phyloP scores from a whole-genome alignment of 148 eudicot genomes.

The Nepenthes mirabilis region DNA sequence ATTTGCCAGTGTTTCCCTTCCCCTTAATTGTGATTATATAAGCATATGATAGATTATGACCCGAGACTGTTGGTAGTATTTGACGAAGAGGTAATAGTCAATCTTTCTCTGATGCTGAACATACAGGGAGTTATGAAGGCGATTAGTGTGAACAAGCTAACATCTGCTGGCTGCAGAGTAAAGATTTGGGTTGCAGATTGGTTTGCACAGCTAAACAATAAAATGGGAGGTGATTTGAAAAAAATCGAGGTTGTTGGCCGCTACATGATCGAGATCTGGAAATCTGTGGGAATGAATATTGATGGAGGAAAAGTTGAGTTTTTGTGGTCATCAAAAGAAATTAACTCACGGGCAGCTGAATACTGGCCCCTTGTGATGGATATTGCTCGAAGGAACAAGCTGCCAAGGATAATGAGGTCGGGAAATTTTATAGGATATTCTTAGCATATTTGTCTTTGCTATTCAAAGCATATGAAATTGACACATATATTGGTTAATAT shows the following conservation, averaged over 20 bases:
- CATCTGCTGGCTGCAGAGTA: constrained; percentile 81
- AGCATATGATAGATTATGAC: not conserved
- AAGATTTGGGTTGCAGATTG: constrained; percentile 95
- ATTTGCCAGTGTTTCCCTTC: no score
- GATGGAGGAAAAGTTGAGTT: constrained; percentile 71
- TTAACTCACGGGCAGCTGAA: constrained; percentile 58
- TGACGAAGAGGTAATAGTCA: not conserved
- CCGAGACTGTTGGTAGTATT: not conserved
- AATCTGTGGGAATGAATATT: constrained; percentile 70
- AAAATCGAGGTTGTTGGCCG: constrained; percentile 76
- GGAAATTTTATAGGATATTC: not conserved
- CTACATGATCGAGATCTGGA: constrained; percentile 91
- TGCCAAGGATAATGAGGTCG: constrained; percentile 63
- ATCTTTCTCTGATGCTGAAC: constrained; percentile 5
- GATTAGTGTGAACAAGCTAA: constrained; percentile 78
- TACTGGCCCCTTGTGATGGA: constrained; percentile 97
- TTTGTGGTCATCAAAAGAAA: constrained; percentile 76
- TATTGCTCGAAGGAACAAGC: constrained; percentile 73
- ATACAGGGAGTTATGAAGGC: constrained; percentile 86
- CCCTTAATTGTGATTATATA: not conserved
- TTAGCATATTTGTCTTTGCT: no score
- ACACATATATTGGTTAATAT: no score
- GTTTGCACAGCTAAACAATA: constrained; percentile 88
- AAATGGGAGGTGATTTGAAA: constrained; percentile 89
- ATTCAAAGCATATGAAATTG: no score